Conservation (phyloP, 2,329 filamentous ascomycete species). For the Alternaria sp. region DNA sequence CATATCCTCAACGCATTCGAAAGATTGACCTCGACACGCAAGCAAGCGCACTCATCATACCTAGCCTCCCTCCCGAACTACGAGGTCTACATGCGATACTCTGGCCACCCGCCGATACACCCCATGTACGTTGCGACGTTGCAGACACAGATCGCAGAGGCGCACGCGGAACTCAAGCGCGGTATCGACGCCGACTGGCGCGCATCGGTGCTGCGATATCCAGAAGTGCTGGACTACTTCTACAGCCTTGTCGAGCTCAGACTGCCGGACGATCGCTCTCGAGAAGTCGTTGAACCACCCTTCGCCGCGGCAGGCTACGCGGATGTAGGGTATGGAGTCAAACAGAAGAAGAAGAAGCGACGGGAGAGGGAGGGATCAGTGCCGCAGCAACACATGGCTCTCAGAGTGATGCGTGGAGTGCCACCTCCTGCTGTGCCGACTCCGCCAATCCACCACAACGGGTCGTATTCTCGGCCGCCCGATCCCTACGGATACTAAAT, state of each 20-base stretch:
- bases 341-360: slow-evolving; percentile 44
- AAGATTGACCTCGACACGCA: slow-evolving; percentile 48
- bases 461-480: slow-evolving; percentile 33
- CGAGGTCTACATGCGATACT: slow-evolving; percentile 54
- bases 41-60: slow-evolving; percentile 51
- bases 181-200: slow-evolving; percentile 83
- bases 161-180: slow-evolving; percentile 70
- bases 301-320: slow-evolving; percentile 48
- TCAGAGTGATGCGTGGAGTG: slow-evolving; percentile 31
- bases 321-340: slow-evolving; percentile 42
- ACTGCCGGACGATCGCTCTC: slow-evolving; percentile 63
- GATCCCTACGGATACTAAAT: slow-evolving; percentile 27
- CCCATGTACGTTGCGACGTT: slow-evolving; percentile 49
- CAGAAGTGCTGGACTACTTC: slow-evolving; percentile 81
- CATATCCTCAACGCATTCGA: slow-evolving; percentile 54
- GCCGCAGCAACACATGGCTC: slow-evolving; percentile 22
- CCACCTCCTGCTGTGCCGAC: slow-evolving; percentile 42
- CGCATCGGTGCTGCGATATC: slow-evolving; percentile 75
- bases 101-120: slow-evolving; percentile 53
- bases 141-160: slow-evolving; percentile 64
- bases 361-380: slow-evolving; percentile 38
- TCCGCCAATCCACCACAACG: slow-evolving; percentile 39
- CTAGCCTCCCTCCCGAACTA: slow-evolving; percentile 55
- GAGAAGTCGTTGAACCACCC: slow-evolving; percentile 47
- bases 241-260: slow-evolving; percentile 72